Percentiles rank a stretch among this genome's conserved stretches.
These are phyloP conservation scores for Cronartium quercuum DNA, from an alignment of 1,284 basidiomycete species.

Conservation along the genomic window DNA sequence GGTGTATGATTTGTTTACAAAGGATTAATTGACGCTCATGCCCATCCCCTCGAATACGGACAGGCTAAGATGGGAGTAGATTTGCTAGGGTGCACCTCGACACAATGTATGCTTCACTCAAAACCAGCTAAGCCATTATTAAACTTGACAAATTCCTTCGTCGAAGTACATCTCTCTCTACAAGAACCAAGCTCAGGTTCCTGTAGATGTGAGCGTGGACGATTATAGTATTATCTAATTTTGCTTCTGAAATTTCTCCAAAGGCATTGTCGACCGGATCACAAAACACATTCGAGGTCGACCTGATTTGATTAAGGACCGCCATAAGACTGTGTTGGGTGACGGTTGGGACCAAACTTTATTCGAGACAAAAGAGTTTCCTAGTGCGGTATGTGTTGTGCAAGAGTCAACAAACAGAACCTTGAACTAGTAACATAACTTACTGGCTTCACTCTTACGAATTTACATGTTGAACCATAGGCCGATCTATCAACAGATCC, in stretches of 20 bases:
- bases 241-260: not conserved
- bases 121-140: not conserved
- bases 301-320: conserved; percentile 40
- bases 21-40: conserved; percentile 46
- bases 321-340: conserved; percentile 42
- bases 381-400: conserved; percentile 41
- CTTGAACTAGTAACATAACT: too few relatives aligned
- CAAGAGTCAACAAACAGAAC: too few relatives aligned
- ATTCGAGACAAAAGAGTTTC: conserved; percentile 43
- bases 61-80: conserved; percentile 43
- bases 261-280: conserved; percentile 42
- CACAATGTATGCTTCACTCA: conserved; percentile 14
- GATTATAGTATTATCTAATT: not conserved
- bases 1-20: conserved; percentile 42
- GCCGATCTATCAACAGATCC: conserved; percentile 40
- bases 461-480: not conserved
- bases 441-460: too few relatives aligned
- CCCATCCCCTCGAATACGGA: conserved; percentile 46
- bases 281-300: conserved; percentile 40
- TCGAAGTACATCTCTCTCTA: too few relatives aligned
- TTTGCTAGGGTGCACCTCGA: conserved; percentile 43
- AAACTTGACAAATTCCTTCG: too few relatives aligned
- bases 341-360: conserved; percentile 47
- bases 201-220: not conserved
- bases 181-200: not conserved